These are phyloP conservation scores for Schizothecium vesticola DNA, from an alignment of 495 filamentous ascomycete species.

Conservation along the genomic window DNA sequence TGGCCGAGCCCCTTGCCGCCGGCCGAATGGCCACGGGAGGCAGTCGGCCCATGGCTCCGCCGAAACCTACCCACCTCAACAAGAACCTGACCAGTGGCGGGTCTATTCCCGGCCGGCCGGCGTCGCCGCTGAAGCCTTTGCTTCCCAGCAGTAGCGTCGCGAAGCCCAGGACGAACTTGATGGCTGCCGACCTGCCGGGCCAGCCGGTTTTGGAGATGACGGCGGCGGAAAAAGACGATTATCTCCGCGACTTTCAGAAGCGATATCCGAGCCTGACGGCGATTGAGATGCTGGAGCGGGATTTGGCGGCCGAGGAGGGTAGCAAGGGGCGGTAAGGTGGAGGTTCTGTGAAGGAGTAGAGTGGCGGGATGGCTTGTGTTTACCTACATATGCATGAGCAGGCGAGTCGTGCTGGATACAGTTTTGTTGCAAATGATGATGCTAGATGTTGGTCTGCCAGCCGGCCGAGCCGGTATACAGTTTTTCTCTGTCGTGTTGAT, in stretches of 20 bases:
- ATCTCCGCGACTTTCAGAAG: constrained; percentile 64
- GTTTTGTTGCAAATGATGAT: not conserved
- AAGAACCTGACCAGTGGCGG: constrained; percentile 36
- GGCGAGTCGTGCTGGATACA: not conserved
- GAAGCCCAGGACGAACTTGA: constrained; percentile 6
- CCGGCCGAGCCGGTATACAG: not conserved
- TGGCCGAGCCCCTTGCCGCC: constrained; percentile 6
- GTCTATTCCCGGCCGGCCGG: constrained; percentile 5
- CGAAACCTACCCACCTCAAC: constrained; percentile 50
- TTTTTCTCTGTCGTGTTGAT: not conserved
- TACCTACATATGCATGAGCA: not conserved
- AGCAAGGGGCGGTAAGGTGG: not conserved
- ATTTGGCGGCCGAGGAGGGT: constrained; percentile 26
- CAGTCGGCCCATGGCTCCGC: constrained; percentile 37
- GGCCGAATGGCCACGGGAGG: not conserved
- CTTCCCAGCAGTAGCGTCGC: not conserved
- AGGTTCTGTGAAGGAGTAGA: not conserved
- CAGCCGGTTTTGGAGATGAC: constrained; percentile 42
- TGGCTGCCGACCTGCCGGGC: constrained; percentile 37
- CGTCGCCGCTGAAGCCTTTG: constrained; percentile 35
- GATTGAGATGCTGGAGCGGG: constrained; percentile 74
- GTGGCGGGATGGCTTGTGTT: not conserved
- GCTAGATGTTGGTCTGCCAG: not conserved
- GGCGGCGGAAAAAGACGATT: constrained; percentile 48
- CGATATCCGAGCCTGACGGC: constrained; percentile 74